These are phyloP conservation scores for Mixia osmundae DNA, from an alignment of 1,284 basidiomycete genomes.

Conservation along the genomic window DNA sequence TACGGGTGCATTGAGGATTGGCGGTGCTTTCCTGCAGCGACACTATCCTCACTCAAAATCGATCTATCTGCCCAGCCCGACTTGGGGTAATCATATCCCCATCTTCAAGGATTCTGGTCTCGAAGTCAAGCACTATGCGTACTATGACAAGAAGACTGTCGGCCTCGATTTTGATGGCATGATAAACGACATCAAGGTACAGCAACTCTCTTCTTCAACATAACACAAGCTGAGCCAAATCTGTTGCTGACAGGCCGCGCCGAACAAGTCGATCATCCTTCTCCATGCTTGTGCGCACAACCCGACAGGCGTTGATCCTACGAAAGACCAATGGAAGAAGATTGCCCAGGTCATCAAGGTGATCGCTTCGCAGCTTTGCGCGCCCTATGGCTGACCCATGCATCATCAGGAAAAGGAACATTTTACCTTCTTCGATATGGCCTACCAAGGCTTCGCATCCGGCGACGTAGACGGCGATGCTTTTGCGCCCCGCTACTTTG, in stretches of 20 bases:
- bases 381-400: background rate
- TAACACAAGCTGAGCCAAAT: no score
- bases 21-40: conserved; percentile 72
- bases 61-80: conserved; percentile 81
- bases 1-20: conserved; percentile 90
- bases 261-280: conserved; percentile 28
- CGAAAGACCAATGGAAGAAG: conserved; percentile 60
- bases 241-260: conserved; percentile 21
- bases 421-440: conserved; percentile 92
- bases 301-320: conserved; percentile 35
- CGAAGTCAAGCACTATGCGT: conserved; percentile 72
- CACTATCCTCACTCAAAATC: conserved; percentile 71
- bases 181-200: conserved; percentile 34
- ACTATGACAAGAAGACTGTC: conserved; percentile 77
- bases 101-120: conserved; percentile 59
- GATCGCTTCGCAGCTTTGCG: background rate
- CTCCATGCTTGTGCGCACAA: conserved; percentile 32
- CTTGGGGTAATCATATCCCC: conserved; percentile 90
- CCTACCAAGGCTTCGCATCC: conserved; percentile 38
- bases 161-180: conserved; percentile 66
- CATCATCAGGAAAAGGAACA: conserved; percentile 39
- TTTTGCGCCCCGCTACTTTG: conserved; percentile 80
- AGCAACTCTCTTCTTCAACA: no score
- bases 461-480: conserved; percentile 71
- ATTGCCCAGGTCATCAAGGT: conserved; percentile 45